phyloP scores from a whole-genome alignment of 352 stramenopile genomes.

The Phytopythium boreale region DNA sequence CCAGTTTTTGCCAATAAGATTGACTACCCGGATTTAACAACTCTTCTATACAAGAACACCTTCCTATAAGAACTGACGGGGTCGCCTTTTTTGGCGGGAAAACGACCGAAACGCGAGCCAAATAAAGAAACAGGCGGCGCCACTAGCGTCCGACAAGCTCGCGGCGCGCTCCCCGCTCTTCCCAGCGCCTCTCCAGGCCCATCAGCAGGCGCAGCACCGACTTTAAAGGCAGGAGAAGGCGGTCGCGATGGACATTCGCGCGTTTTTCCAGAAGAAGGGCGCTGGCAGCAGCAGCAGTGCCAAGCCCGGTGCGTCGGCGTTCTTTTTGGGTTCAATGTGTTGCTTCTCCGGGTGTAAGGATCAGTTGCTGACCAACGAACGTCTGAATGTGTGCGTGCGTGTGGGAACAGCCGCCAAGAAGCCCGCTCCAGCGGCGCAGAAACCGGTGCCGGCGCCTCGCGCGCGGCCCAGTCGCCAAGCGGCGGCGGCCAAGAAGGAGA shows the following conservation, averaged over 20 bases:
- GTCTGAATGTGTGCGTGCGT: background rate
- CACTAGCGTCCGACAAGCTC: background rate
- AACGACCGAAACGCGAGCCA: slow-evolving; percentile 3
- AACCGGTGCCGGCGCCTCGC: slow-evolving; percentile 30
- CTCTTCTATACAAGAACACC: background rate
- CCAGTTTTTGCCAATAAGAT: background rate
- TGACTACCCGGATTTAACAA: background rate
- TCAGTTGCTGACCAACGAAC: background rate
- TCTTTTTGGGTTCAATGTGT: background rate
- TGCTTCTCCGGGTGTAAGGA: background rate
- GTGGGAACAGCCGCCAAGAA: slow-evolving; percentile 16
- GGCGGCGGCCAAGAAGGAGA: slow-evolving; percentile 43
- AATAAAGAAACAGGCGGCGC: background rate
- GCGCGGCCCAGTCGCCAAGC: slow-evolving; percentile 15
- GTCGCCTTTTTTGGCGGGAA: slow-evolving; percentile 26
- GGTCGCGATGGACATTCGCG: slow-evolving; percentile 75
- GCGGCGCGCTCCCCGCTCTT: background rate
- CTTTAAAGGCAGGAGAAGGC: background rate
- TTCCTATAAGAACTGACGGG: slow-evolving; percentile 7
- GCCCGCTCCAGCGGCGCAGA: slow-evolving; percentile 16
- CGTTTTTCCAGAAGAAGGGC: slow-evolving; percentile 73
- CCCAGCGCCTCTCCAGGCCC: background rate
- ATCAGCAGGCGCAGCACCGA: background rate
- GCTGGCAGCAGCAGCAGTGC: slow-evolving; percentile 10
- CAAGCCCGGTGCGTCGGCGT: slow-evolving; percentile 6